These are phyloP conservation scores for Martensiomyces pterosporus DNA, from an alignment of 192 early-diverging fungal species.

Conservation along the genomic window DNA sequence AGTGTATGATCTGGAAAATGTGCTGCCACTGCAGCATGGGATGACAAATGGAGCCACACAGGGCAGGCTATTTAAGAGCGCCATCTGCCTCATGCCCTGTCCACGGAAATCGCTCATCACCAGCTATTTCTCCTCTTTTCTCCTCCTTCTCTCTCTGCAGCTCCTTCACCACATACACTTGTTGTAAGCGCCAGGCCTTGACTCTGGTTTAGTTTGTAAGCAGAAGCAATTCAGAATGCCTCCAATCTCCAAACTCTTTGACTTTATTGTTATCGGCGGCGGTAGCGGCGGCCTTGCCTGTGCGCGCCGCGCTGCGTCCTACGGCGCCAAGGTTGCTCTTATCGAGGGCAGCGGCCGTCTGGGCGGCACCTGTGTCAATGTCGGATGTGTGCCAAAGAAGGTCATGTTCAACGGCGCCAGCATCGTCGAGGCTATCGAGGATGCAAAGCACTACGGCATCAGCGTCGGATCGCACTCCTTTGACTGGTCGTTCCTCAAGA, in stretches of 20 bases:
- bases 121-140: no score
- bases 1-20: no score
- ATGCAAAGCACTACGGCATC: conserved; percentile 92
- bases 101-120: no score
- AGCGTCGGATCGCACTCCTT: conserved; percentile 58
- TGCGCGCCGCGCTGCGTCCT: conserved; percentile 85
- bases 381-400: conserved; percentile 89
- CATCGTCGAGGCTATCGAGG: conserved; percentile 80
- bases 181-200: no score
- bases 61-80: no score
- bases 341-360: conserved; percentile 76
- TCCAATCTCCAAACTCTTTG: conserved; percentile 63
- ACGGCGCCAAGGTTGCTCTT: conserved; percentile 87
- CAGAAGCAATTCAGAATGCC: no score
- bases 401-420: conserved; percentile 96
- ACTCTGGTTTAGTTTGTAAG: no score
- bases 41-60: no score
- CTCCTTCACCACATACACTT: no score
- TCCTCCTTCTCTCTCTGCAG: no score
- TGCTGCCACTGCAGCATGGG: no score
- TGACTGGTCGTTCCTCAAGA: conserved; percentile 78
- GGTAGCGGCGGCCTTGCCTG: conserved; percentile 90
- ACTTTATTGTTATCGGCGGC: conserved; percentile 96
- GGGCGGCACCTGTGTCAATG: conserved; percentile 92
- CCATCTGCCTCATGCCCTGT: no score